A percentile compares a stretch with the other conserved stretches of the same genome.
These are phyloP conservation scores for Acacia acuminata DNA, from an alignment of 306 rosid species.

Conservation along the genomic window DNA sequence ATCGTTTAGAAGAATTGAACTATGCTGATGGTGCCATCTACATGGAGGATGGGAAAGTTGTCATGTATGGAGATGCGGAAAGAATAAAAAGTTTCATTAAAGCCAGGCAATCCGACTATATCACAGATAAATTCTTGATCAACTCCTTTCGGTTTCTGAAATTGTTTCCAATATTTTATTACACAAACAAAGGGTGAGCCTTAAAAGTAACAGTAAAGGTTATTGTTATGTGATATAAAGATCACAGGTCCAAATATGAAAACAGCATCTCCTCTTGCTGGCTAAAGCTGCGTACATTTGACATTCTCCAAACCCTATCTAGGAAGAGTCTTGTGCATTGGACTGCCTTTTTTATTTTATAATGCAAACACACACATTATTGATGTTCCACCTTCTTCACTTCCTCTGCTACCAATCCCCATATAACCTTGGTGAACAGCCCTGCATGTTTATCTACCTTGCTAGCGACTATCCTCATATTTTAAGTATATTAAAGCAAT, in stretches of 20 bases:
- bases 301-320: too few species aligned
- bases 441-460: not conserved
- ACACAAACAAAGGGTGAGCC: not conserved
- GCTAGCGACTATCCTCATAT: not conserved
- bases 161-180: not conserved
- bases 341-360: too few species aligned
- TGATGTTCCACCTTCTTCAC: too few species aligned
- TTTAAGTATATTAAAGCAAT: too few species aligned
- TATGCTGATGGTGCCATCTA: constrained; percentile 86
- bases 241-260: too few species aligned
- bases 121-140: constrained; percentile 52
- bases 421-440: not conserved
- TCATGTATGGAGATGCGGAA: constrained; percentile 57
- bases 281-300: too few species aligned
- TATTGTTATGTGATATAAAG: too few species aligned
- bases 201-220: too few species aligned
- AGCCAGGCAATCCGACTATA: constrained; percentile 67
- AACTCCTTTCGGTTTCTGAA: not conserved
- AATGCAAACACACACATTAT: too few species aligned
- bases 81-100: constrained; percentile 57
- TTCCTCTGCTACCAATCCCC: not conserved
- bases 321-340: too few species aligned
- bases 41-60: constrained; percentile 83
- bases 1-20: constrained; percentile 85
- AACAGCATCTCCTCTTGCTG: too few species aligned